phyloP scores from a whole-genome alignment of 257 asterid species.

The Jacaranda copaia region DNA sequence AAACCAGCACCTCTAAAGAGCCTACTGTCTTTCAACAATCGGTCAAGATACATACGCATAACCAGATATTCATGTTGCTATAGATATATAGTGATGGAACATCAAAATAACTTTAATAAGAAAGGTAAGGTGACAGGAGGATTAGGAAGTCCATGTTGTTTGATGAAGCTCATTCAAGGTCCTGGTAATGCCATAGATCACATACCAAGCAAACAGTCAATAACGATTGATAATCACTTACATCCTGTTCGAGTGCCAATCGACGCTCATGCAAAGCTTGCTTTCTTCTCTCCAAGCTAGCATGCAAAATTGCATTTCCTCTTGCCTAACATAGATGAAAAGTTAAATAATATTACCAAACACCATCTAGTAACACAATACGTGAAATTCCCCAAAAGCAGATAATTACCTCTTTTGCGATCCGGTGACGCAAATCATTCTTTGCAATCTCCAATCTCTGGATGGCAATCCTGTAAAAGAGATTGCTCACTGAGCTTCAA shows the following conservation, averaged over 20 bases:
- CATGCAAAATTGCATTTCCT: slow-evolving; percentile 94
- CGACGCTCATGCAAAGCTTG: slow-evolving; percentile 96
- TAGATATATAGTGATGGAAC: background rate
- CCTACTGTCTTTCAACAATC: too few species aligned
- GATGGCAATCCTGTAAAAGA: slow-evolving; percentile 76
- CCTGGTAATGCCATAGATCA: slow-evolving; percentile 15
- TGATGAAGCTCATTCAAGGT: slow-evolving; percentile 28
- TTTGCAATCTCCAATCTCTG: slow-evolving; percentile 91
- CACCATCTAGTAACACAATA: slow-evolving; percentile 21
- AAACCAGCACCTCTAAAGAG: too few species aligned
- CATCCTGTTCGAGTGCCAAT: slow-evolving; percentile 96
- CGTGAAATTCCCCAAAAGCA: slow-evolving; percentile 24
- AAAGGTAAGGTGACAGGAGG: background rate
- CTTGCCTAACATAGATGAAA: slow-evolving; percentile 64
- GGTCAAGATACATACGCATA: too few species aligned
- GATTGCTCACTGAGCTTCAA: slow-evolving; percentile 35
- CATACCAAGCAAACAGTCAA: slow-evolving; percentile 16
- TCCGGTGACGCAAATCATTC: slow-evolving; percentile 90
- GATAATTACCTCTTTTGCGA: slow-evolving; percentile 84
- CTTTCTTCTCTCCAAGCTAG: slow-evolving; percentile 95
- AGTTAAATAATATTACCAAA: slow-evolving; percentile 29
- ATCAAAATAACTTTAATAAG: slow-evolving; percentile 1
- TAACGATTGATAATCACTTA: slow-evolving; percentile 41
- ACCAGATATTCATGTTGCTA: background rate
- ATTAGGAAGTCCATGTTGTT: background rate